phyloP scores from a whole-genome alignment of 2,329 filamentous ascomycete genomes.

The Penicillium sp. region DNA sequence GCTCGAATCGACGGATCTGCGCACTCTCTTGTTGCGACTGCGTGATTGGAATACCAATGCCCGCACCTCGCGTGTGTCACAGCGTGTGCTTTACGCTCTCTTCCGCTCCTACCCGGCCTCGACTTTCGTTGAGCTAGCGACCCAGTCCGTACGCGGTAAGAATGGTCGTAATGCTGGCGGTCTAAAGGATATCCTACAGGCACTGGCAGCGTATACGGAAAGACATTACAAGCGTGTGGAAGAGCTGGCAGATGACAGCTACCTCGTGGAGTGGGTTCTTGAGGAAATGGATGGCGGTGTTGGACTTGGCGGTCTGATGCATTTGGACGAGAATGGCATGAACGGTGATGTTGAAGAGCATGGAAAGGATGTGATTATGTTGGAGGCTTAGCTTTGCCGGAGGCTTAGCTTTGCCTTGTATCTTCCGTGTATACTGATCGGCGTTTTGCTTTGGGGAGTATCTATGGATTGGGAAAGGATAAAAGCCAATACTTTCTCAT shows the following conservation, averaged over 20 bases:
- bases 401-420: conserved; percentile 14
- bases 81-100: conserved; percentile 76
- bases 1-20: conserved; percentile 81
- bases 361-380: conserved; percentile 43
- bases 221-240: conserved; percentile 87
- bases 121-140: conserved; percentile 67
- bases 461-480: conserved; percentile 19
- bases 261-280: conserved; percentile 87
- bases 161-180: conserved; percentile 52
- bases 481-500: conserved; percentile 26
- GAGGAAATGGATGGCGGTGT: conserved; percentile 81
- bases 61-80: conserved; percentile 77
- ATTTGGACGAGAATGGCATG: conserved; percentile 19
- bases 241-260: conserved; percentile 90
- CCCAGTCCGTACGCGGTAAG: conserved; percentile 31
- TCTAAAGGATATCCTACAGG: conserved; percentile 79
- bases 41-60: conserved; percentile 98
- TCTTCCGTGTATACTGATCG: conserved; percentile 26
- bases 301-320: conserved; percentile 36
- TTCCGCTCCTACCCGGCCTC: conserved; percentile 77
- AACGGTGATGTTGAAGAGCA: conserved; percentile 27
- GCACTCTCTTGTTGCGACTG: conserved; percentile 72
- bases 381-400: conserved; percentile 40
- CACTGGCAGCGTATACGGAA: conserved; percentile 86
- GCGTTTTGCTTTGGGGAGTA: conserved; percentile 26